Conservation (phyloP, 805 yeast species). For the Hemisphaericaspora nanyangensis region DNA sequence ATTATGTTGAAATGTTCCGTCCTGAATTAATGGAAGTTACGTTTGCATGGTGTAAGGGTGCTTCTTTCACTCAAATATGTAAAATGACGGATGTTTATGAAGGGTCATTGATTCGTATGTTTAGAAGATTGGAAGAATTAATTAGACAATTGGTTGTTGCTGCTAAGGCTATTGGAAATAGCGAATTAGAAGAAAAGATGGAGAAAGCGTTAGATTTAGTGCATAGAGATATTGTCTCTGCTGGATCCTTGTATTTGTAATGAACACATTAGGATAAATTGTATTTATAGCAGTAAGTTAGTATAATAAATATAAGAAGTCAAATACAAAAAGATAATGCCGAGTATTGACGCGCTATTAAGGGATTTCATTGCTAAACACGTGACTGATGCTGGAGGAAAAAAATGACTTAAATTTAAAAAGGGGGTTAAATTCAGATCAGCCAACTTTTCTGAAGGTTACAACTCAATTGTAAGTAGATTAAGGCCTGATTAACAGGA, state of each 20-base stretch:
- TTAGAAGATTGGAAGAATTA: conserved; percentile 90
- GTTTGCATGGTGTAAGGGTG: conserved; percentile 94
- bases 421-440: too few species aligned
- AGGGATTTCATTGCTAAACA: too few species aligned
- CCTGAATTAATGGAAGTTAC: conserved; percentile 97
- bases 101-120: conserved; percentile 92
- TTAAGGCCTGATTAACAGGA: too few species aligned
- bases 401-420: too few species aligned
- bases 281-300: too few species aligned
- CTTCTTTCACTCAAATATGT: conserved; percentile 92
- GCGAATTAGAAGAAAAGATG: conserved; percentile 83
- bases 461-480: too few species aligned
- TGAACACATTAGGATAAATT: background rate
- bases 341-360: too few species aligned
- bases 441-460: too few species aligned
- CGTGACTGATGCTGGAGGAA: too few species aligned
- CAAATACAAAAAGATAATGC: too few species aligned
- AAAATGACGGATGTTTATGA: conserved; percentile 99
- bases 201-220: conserved; percentile 78
- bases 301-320: too few species aligned
- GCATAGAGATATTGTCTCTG: conserved; percentile 94
- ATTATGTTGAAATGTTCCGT: conserved; percentile 86
- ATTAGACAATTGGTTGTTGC: conserved; percentile 86
- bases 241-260: conserved; percentile 82
- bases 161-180: conserved; percentile 91